phyloP scores from a whole-genome alignment of 768 basidiomycete genomes.

The Cystofilobasidium macerans region DNA sequence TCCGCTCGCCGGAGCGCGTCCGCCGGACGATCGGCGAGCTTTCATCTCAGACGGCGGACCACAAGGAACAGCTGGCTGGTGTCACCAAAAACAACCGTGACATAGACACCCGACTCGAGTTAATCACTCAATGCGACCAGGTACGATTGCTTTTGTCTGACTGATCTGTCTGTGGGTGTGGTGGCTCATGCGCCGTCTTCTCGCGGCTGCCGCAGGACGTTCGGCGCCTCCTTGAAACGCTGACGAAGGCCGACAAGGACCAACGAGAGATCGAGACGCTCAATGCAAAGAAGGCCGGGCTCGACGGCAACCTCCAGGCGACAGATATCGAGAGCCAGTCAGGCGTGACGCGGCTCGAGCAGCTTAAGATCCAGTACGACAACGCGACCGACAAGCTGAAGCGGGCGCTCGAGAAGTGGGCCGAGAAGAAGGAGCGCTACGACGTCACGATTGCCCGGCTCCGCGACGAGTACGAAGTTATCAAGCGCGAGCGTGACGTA shows the following conservation, averaged over 20 bases:
- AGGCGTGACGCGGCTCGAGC: constrained; percentile 59
- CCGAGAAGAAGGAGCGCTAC: constrained; percentile 65
- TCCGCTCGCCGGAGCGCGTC: constrained; percentile 83
- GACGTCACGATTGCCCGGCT: constrained; percentile 63
- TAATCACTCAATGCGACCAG: constrained; percentile 63
- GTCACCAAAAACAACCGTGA: constrained; percentile 68
- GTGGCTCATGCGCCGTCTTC: background rate
- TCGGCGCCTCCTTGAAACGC: constrained; percentile 58
- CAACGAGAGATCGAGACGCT: background rate
- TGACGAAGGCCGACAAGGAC: constrained; percentile 55
- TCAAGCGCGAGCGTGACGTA: constrained; percentile 30
- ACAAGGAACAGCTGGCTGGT: constrained; percentile 54
- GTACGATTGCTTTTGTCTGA: constrained; percentile 37
- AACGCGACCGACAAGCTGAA: constrained; percentile 77
- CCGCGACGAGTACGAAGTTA: constrained; percentile 57
- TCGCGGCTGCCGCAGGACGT: constrained; percentile 48
- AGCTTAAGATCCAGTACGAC: constrained; percentile 62
- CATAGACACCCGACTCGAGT: constrained; percentile 60
- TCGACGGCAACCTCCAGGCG: constrained; percentile 57
- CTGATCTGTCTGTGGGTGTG: background rate
- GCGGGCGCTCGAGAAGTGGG: constrained; percentile 63
- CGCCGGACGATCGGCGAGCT: constrained; percentile 71
- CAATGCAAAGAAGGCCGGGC: constrained; percentile 40
- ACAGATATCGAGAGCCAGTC: constrained; percentile 66
- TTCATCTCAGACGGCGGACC: constrained; percentile 54